phyloP scores from a whole-genome alignment of 352 stramenopile genomes.

The Globisporangium paddicum region DNA sequence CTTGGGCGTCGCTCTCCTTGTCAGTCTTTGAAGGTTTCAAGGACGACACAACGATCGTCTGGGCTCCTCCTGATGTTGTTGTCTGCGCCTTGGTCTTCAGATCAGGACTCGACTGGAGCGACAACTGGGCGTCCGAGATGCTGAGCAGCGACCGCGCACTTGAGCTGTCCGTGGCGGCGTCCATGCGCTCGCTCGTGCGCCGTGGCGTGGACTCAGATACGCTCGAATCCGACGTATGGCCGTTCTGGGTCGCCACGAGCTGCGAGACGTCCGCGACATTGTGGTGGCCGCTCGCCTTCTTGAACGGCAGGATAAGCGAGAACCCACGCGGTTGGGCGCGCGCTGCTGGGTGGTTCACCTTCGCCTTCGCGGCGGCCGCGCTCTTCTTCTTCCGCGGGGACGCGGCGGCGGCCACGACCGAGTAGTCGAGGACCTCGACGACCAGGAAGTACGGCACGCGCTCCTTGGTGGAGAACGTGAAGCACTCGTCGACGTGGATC shows the following conservation, averaged over 20 bases:
- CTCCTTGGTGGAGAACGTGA: conserved; percentile 81
- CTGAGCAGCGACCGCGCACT: conserved; percentile 9
- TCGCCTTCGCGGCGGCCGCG: not conserved
- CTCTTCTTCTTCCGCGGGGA: conserved; percentile 7
- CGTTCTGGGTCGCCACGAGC: not conserved
- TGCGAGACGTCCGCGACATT: conserved; percentile 1
- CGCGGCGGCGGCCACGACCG: conserved; percentile 14
- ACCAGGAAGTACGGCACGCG: conserved; percentile 82
- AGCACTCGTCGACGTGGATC: conserved; percentile 71
- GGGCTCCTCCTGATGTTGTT: not conserved
- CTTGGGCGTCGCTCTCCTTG: conserved; percentile 3
- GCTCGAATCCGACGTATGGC: conserved; percentile 9
- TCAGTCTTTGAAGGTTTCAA: not conserved
- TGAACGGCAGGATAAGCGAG: conserved; percentile 48
- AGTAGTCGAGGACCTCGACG: conserved; percentile 79
- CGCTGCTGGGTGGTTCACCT: not conserved
- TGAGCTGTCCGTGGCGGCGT: conserved; percentile 11
- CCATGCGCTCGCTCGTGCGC: conserved; percentile 8
- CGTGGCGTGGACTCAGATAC: conserved; percentile 8
- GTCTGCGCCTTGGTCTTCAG: not conserved
- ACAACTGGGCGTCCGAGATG: not conserved
- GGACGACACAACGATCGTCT: not conserved
- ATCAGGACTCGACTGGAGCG: not conserved
- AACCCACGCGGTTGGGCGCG: conserved; percentile 30
- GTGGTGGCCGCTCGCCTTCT: conserved; percentile 24